A percentile compares a stretch with the other conserved stretches of the same genome.
Conservation (phyloP, 495 filamentous ascomycete species). For the Penicillium paxilli region DNA sequence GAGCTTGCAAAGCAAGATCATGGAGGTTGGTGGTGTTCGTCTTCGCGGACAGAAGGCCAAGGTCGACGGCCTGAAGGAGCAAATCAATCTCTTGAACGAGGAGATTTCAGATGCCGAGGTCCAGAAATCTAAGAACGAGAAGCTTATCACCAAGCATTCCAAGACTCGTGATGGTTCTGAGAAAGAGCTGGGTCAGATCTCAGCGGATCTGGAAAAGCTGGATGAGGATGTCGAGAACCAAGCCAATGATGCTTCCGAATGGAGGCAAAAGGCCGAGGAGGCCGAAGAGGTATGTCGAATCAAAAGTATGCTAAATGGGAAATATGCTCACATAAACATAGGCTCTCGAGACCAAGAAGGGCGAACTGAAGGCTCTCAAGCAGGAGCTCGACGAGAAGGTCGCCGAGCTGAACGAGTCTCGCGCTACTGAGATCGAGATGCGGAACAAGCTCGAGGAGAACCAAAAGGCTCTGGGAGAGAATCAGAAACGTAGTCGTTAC, state of each 20-base stretch:
- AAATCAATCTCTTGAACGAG: conserved; percentile 77
- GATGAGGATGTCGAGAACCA: conserved; percentile 77
- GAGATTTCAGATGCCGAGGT: conserved; percentile 83
- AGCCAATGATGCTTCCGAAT: conserved; percentile 68
- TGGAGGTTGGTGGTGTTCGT: conserved; percentile 93
- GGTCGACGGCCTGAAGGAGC: conserved; percentile 88
- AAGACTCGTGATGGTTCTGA: conserved; percentile 74
- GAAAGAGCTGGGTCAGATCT: conserved; percentile 70
- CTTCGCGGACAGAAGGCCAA: conserved; percentile 87
- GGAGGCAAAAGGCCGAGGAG: conserved; percentile 75
- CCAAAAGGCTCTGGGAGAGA: conserved; percentile 83
- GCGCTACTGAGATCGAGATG: conserved; percentile 95
- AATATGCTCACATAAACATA: conserved; percentile 11
- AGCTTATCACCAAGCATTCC: conserved; percentile 82
- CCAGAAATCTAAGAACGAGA: conserved; percentile 84
- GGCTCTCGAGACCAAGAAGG: conserved; percentile 74
- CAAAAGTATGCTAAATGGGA: neutral
- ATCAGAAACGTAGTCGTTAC: conserved; percentile 78
- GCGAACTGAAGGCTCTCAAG: conserved; percentile 77
- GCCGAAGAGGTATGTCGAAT: conserved; percentile 71
- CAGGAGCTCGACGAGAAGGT: conserved; percentile 83
- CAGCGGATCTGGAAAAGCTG: conserved; percentile 70
- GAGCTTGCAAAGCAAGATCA: conserved; percentile 89
- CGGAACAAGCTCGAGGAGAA: conserved; percentile 94
- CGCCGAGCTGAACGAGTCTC: conserved; percentile 82